Evolutionary conservation across 176 grass and related monocot species (phyloP).

Genomic region (Carex parvula): DNA sequence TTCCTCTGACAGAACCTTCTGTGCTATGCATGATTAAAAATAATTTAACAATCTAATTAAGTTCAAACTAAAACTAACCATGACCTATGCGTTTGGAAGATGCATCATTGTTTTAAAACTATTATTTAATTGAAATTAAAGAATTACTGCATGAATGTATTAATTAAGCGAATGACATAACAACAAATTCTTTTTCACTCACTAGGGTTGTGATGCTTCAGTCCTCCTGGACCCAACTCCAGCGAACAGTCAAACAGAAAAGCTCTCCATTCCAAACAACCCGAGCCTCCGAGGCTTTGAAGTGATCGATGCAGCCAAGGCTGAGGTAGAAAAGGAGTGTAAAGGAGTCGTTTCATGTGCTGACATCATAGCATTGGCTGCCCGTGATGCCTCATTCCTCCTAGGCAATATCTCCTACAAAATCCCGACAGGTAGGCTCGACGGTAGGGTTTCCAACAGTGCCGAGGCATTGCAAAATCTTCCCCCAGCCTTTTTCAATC

Average conservation of each 20-base stretch:
- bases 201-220: too few relatives aligned
- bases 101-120: background rate
- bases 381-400: background rate
- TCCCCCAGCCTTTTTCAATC: slow-evolving; percentile 2
- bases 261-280: slow-evolving; percentile 4
- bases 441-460: slow-evolving; percentile 7
- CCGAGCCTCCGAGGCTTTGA: slow-evolving; percentile 13
- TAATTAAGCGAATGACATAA: background rate
- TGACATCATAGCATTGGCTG: slow-evolving; percentile 27
- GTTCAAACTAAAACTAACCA: too few relatives aligned
- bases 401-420: too few relatives aligned
- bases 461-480: slow-evolving; percentile 4
- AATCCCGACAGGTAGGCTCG: slow-evolving; percentile 12
- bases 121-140: background rate
- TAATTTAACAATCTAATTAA: too few relatives aligned
- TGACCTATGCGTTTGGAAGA: background rate
- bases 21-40: too few relatives aligned
- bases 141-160: background rate
- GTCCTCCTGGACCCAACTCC: too few relatives aligned
- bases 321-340: background rate
- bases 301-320: slow-evolving; percentile 21
- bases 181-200: too few relatives aligned
- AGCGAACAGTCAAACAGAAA: too few relatives aligned
- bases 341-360: slow-evolving; percentile 18
- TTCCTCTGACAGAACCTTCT: too few relatives aligned